Base-by-base conservation (phyloP, 2,329 filamentous ascomycete genomes). In the Cladophialophora bantiana region DNA sequence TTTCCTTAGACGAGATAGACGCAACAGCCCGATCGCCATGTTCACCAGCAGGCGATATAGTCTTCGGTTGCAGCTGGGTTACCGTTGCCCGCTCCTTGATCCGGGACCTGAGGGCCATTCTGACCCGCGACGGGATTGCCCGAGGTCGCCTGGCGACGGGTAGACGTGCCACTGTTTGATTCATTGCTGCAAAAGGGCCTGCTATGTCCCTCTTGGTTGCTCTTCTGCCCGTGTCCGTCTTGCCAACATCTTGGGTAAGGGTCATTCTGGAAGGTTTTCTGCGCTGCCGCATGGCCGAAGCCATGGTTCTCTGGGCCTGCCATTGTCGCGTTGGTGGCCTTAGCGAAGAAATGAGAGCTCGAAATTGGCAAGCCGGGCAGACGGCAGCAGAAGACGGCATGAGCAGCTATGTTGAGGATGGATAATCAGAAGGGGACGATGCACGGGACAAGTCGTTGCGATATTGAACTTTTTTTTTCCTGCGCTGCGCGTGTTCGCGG, bases 111-210 rank as follows among this genome's bases (percentile, higher is more conserved):
- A 68, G 38, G 34, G 63, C 45, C 67, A 68, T 66, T 31, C 67
- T 42, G 20, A 54, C 26, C 36, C 68, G 38, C 1, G 62, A 60
- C 31, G 63, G 62, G 12, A 65, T 34, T 26, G 52, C 52, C 54
- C 68, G 65, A 53, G 64, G 64, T 36, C 36, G 34, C 54, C 54
- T 55, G 35, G 56, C 53, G n/a, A 57, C 56, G 7, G 59, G 68
- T 18, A 68, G 12, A 55, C 64, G 65, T 50, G 69, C 66, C 31
- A 61, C 54, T 6, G 65, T 70, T 62, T 68, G 61, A 69, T 89
- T 89, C 85, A 88, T 87, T 7, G 81, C 85, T 18, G 82, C 83
- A 74, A 87, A 89, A 2, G 87, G 86, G 4, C 84, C 83, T 69
- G 82, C 80, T 62, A 78, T 77, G 57, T 80, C 79, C 64, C 80